A percentile compares a stretch with the other conserved stretches of the same genome.
Conservation (phyloP, 305 asterid genomes). For the Fraxinus ornus region DNA sequence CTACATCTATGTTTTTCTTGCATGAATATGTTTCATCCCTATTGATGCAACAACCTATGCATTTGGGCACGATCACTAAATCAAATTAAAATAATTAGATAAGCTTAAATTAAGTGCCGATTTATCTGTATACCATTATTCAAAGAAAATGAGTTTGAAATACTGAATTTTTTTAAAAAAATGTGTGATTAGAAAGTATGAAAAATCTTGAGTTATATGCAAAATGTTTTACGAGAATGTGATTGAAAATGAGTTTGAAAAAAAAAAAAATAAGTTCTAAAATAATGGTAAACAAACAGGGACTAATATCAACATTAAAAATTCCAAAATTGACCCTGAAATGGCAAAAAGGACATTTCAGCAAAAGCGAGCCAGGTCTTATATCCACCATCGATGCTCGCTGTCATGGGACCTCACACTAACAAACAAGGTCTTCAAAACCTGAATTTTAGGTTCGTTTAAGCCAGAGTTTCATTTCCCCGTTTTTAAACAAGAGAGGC, state of each 20-base stretch:
- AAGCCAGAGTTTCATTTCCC: slow-evolving; percentile 27
- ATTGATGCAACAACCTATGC: too few relatives aligned
- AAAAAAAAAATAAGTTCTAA: too few relatives aligned
- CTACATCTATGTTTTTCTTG: background rate
- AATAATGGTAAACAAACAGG: too few relatives aligned
- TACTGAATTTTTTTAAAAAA: too few relatives aligned
- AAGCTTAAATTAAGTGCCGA: background rate
- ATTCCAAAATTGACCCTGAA: background rate
- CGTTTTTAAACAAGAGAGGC: slow-evolving; percentile 43
- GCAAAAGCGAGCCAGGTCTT: background rate
- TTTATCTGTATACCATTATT: too few relatives aligned
- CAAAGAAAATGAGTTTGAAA: too few relatives aligned
- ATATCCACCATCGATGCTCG: background rate
- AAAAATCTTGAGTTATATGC: too few relatives aligned
- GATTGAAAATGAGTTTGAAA: too few relatives aligned
- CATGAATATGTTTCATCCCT: too few relatives aligned
- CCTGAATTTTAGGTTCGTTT: slow-evolving; percentile 36
- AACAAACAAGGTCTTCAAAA: slow-evolving; percentile 35
- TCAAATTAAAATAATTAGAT: background rate
- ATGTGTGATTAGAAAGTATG: too few relatives aligned
- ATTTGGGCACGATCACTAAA: too few relatives aligned
- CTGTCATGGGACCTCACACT: slow-evolving; percentile 42
- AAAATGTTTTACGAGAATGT: too few relatives aligned
- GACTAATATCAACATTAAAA: background rate
- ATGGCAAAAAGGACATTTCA: background rate